Conservation (phyloP, 495 filamentous ascomycete species). For the Bacidia rubella region DNA sequence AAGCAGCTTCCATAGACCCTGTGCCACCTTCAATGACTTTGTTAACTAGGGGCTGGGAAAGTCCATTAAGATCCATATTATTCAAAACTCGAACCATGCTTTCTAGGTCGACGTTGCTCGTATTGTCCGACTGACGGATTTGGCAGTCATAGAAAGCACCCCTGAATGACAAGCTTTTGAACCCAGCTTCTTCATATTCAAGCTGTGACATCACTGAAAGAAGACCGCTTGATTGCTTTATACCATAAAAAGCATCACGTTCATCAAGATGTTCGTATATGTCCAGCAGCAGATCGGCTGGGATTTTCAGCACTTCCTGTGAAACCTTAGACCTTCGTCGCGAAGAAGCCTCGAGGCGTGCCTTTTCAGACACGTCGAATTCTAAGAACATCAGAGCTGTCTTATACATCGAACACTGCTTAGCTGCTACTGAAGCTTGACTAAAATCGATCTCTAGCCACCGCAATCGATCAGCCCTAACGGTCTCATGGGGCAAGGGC, state of each 20-base stretch:
- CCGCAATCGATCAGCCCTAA: slow-evolving; percentile 58
- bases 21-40: slow-evolving; percentile 22
- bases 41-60: slow-evolving; percentile 60
- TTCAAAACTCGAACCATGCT: slow-evolving; percentile 40
- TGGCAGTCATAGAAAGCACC: slow-evolving; percentile 86
- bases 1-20: slow-evolving; percentile 49
- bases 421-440: slow-evolving; percentile 62
- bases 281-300: slow-evolving; percentile 54
- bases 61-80: slow-evolving; percentile 52
- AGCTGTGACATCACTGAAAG: slow-evolving; percentile 63
- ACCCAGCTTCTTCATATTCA: slow-evolving; percentile 82
- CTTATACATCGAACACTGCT: slow-evolving; percentile 70
- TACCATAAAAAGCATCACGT: slow-evolving; percentile 91
- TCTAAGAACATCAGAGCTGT: slow-evolving; percentile 77
- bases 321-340: slow-evolving; percentile 47
- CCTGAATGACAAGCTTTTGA: slow-evolving; percentile 79
- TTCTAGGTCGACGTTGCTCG: slow-evolving; percentile 27
- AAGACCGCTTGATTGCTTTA: slow-evolving; percentile 63
- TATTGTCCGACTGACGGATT: slow-evolving; percentile 38
- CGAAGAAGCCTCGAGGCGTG: slow-evolving; percentile 30
- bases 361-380: slow-evolving; percentile 42
- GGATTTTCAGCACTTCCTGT: slow-evolving; percentile 39
- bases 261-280: slow-evolving; percentile 90
- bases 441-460: slow-evolving; percentile 80
- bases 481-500: slow-evolving; percentile 56